phyloP scores from a whole-genome alignment of 441 rosid species.

The Populus hybrid region DNA sequence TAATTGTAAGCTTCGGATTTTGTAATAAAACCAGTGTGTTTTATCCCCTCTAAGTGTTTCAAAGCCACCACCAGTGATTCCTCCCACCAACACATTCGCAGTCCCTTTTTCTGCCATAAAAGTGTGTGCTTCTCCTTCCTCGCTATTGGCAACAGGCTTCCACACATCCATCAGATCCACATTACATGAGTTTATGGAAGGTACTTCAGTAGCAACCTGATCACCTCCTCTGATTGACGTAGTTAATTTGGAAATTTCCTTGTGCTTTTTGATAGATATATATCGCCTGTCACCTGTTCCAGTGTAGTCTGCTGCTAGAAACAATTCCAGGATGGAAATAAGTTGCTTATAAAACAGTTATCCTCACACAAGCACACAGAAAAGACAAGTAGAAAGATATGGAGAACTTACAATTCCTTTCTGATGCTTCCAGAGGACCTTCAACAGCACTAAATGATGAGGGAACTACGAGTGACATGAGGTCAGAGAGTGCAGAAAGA shows the following conservation, averaged over 20 bases:
- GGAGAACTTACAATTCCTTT: slow-evolving; percentile 29
- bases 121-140: slow-evolving; percentile 24
- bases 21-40: too few relatives aligned
- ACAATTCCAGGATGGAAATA: slow-evolving; percentile 5
- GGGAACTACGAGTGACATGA: slow-evolving; percentile 37
- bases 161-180: slow-evolving; percentile 15
- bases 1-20: too few relatives aligned
- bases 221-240: slow-evolving; percentile 16
- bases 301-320: slow-evolving; percentile 34
- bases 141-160: slow-evolving; percentile 11
- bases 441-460: slow-evolving; percentile 27
- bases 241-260: slow-evolving; percentile 28
- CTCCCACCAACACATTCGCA: slow-evolving; percentile 1
- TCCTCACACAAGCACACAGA: background rate
- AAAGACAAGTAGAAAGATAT: slow-evolving; percentile 3
- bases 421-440: slow-evolving; percentile 18
- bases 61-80: too few relatives aligned
- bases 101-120: slow-evolving; percentile 20
- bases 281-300: slow-evolving; percentile 19
- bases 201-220: slow-evolving; percentile 20
- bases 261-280: slow-evolving; percentile 19
- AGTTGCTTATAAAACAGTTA: slow-evolving; percentile 8
- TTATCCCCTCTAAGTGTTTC: too few relatives aligned
- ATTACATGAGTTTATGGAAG: slow-evolving; percentile 16
- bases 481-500: slow-evolving; percentile 31